Conservation (phyloP, 257 asterid species). For the Marsdenia floribunda region DNA sequence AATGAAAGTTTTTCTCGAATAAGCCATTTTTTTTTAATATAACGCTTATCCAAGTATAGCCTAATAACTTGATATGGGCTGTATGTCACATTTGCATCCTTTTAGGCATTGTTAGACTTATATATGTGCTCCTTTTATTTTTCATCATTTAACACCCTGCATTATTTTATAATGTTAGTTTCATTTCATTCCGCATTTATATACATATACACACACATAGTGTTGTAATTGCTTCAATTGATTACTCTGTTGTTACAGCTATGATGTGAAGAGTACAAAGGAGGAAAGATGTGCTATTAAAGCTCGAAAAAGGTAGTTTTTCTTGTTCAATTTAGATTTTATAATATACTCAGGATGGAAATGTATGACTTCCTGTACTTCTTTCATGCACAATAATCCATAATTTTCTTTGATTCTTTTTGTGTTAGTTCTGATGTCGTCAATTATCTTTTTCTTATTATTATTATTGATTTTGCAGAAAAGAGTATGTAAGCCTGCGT, state of each 20-base stretch:
- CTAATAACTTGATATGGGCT: not conserved
- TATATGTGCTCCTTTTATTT: not conserved
- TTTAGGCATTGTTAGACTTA: not conserved
- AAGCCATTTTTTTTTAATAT: no score
- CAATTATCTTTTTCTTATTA: not conserved
- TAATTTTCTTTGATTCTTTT: not conserved
- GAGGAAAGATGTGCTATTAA: slow-evolving; percentile 48
- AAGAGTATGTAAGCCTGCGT: slow-evolving; percentile 54
- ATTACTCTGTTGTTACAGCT: slow-evolving; percentile 38
- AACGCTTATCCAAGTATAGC: no score
- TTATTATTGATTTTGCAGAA: slow-evolving; percentile 32
- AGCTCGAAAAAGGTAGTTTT: slow-evolving; percentile 60
- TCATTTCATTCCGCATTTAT: not conserved
- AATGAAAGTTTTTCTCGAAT: no score
- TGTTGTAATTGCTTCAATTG: not conserved
- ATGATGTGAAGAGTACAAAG: slow-evolving; percentile 63
- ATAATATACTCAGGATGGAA: not conserved
- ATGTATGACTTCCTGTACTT: not conserved
- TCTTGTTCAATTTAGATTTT: slow-evolving; percentile 11
- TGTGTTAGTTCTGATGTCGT: not conserved
- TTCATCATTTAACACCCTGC: not conserved
- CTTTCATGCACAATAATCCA: not conserved
- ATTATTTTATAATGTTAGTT: not conserved
- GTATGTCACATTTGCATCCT: not conserved
- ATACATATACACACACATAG: no score